phyloP scores from a whole-genome alignment of 495 filamentous ascomycete genomes.

The Daldinia bambusicola region DNA sequence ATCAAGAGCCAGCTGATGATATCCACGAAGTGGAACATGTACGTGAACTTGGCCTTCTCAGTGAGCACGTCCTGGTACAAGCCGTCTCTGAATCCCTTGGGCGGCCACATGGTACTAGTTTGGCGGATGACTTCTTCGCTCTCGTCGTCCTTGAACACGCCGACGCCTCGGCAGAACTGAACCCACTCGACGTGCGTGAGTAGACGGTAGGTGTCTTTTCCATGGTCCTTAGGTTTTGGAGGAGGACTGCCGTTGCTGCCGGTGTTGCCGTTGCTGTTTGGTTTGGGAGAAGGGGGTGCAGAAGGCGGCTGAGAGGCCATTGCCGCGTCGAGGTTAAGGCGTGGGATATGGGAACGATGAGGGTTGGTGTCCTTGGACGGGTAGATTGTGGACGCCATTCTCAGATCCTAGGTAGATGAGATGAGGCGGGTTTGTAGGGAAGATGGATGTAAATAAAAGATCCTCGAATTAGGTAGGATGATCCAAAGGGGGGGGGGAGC shows the following conservation, averaged over 20 bases:
- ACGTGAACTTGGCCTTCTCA: constrained; percentile 54
- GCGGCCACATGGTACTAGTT: constrained; percentile 56
- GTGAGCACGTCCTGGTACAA: constrained; percentile 57
- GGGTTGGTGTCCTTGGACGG: constrained; percentile 24
- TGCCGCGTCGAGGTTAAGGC: constrained; percentile 25
- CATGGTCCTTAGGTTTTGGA: constrained; percentile 16
- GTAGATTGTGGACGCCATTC: constrained; percentile 38
- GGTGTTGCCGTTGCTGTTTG: constrained; percentile 21
- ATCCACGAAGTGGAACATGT: constrained; percentile 49
- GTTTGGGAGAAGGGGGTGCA: constrained; percentile 26
- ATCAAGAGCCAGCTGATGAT: constrained; percentile 54
- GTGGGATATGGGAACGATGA: constrained; percentile 28
- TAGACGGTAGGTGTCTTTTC: constrained; percentile 48
- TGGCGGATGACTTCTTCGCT: constrained; percentile 55
- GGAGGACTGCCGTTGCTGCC: constrained; percentile 7
- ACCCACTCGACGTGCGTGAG: constrained; percentile 56
- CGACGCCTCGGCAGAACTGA: constrained; percentile 57
- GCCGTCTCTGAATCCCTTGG: constrained; percentile 56
- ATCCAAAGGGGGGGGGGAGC: constrained; percentile 2
- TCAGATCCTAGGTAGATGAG: constrained; percentile 15
- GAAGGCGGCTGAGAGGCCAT: constrained; percentile 32
- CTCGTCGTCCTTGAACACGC: constrained; percentile 57
- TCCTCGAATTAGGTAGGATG: constrained; percentile 3
- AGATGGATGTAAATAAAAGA: not conserved
- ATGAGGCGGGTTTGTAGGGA: constrained; percentile 13